Evolutionary conservation across 148 eudicot species (phyloP).

Genomic region (Rhododendron simsii): DNA sequence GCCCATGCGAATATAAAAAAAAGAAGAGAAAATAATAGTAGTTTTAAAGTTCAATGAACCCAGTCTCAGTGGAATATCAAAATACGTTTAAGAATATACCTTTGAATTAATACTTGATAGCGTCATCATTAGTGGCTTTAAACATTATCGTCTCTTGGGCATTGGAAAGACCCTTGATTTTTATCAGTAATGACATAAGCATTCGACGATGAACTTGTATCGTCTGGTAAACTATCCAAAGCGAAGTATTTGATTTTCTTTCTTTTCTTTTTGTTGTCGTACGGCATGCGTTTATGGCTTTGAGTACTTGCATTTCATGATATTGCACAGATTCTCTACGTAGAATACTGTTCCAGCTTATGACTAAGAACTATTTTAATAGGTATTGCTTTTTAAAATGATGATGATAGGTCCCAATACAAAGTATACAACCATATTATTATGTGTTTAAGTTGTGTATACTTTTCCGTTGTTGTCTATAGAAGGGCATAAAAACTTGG

Average conservation of each 20-base stretch:
- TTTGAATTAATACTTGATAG: background rate
- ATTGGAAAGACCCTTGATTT: background rate
- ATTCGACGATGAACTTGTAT: background rate
- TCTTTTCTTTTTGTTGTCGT: background rate
- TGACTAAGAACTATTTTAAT: background rate
- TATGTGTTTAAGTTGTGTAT: background rate
- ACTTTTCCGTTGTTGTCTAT: background rate
- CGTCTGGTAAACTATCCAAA: background rate
- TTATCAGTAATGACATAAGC: background rate
- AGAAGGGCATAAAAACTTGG: background rate
- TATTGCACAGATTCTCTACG: background rate
- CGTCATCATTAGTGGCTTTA: background rate
- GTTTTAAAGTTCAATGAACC: background rate
- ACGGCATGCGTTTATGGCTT: background rate
- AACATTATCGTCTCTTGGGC: background rate
- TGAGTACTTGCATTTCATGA: background rate
- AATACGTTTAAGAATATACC: background rate
- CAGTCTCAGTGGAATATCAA: background rate
- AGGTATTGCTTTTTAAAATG: background rate
- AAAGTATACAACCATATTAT: background rate
- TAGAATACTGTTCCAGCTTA: background rate
- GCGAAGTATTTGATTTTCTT: background rate
- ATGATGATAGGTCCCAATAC: background rate
- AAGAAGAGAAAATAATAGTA: background rate
- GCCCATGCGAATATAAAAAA: background rate